A percentile compares a stretch with the other conserved stretches of the same genome.
Evolutionary conservation across 1,284 basidiomycete genomes (phyloP).

Genomic region (Dichomitus squalens): DNA sequence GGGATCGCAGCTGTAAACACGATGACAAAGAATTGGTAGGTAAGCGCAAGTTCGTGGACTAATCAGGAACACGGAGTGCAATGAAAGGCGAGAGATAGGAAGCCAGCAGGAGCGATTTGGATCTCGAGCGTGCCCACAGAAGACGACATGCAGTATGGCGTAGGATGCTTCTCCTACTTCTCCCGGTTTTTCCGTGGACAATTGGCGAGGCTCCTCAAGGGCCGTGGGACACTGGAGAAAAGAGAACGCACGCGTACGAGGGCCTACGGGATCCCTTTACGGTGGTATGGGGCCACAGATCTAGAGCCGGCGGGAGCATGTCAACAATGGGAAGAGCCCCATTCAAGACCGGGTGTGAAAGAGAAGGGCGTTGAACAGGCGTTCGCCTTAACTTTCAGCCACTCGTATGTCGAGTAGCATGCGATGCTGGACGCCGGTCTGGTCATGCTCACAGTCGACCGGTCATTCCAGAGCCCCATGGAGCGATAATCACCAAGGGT

Average conservation of each 20-base stretch:
- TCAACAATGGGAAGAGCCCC: neutral
- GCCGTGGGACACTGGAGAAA: neutral
- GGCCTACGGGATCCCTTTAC: constrained; percentile 1
- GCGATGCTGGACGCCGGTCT: neutral
- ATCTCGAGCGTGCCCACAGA: neutral
- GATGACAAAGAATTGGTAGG: neutral
- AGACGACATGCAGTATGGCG: neutral
- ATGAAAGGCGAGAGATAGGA: neutral
- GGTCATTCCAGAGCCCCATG: neutral
- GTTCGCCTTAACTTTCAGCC: neutral
- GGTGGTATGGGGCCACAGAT: neutral
- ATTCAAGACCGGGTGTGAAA: too few species aligned
- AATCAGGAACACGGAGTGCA: neutral
- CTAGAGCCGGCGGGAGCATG: constrained; percentile 2
- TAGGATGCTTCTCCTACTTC: constrained; percentile 1
- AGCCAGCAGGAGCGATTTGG: neutral
- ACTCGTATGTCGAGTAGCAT: neutral
- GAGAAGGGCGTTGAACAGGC: neutral
- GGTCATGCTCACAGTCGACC: neutral
- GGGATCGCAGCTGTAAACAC: constrained; percentile 62
- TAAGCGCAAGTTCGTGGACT: neutral
- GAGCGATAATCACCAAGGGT: neutral
- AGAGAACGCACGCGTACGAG: neutral
- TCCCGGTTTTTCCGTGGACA: neutral
- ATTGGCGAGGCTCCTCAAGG: constrained; percentile 8